phyloP scores from a whole-genome alignment of 306 rosid genomes.

The Cucumis melo region DNA sequence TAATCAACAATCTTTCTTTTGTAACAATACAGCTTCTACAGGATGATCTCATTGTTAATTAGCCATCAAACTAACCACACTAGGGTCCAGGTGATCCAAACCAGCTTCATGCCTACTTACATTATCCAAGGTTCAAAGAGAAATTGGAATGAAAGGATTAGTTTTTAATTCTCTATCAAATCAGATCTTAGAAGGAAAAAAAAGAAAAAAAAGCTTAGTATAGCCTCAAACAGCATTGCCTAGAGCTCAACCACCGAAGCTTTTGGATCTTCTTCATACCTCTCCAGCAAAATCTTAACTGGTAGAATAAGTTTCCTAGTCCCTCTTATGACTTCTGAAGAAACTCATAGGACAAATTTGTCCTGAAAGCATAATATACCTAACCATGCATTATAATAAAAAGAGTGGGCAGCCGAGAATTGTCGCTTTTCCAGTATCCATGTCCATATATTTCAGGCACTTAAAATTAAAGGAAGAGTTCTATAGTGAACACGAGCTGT shows the following conservation, averaged over 20 bases:
- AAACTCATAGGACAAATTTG: constrained; percentile 12
- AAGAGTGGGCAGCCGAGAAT: neutral
- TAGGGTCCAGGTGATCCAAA: neutral
- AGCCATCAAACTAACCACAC: neutral
- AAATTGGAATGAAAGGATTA: neutral
- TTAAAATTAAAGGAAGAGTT: neutral
- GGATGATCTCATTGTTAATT: neutral
- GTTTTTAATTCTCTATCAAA: neutral
- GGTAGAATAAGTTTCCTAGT: constrained; percentile 50
- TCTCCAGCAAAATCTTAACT: constrained; percentile 16
- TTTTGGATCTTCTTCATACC: no score
- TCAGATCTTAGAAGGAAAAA: neutral
- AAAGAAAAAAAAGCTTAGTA: neutral
- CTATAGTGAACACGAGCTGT: neutral
- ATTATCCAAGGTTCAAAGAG: neutral
- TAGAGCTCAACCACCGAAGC: no score
- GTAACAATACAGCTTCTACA: neutral
- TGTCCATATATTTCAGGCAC: neutral
- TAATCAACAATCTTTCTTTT: no score
- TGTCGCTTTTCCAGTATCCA: neutral
- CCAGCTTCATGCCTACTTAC: neutral
- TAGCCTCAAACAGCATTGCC: constrained; percentile 62
- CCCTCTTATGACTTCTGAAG: constrained; percentile 54
- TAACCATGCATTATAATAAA: neutral
- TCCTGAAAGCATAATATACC: neutral